These are phyloP conservation scores for Gremmenia infestans DNA, from an alignment of 2,329 filamentous ascomycete genomes.

Conservation along the genomic window DNA sequence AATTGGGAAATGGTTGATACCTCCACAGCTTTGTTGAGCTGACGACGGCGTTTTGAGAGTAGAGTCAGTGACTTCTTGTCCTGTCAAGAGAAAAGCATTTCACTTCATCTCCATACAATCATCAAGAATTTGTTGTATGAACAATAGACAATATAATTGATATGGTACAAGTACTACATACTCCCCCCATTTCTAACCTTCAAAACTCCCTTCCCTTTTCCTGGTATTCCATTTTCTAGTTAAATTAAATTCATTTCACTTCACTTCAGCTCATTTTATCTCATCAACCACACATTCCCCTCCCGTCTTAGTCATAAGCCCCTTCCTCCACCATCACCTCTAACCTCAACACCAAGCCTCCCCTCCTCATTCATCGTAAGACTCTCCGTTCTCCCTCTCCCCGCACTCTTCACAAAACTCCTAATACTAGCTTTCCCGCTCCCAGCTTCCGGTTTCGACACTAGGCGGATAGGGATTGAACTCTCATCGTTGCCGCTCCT, in stretches of 20 bases:
- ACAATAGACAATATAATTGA: background rate
- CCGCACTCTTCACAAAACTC: background rate
- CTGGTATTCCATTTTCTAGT: too few relatives aligned
- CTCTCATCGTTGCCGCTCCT: background rate
- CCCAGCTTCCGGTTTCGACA: background rate
- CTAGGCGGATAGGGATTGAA: conserved; percentile 1
- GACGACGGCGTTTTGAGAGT: background rate
- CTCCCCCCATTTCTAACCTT: background rate
- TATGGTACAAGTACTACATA: background rate
- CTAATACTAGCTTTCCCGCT: background rate
- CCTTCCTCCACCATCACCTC: background rate
- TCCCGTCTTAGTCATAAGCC: background rate
- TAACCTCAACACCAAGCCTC: background rate
- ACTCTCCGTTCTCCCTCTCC: background rate
- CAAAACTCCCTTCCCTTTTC: background rate
- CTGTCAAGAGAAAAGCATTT: background rate
- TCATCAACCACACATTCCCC: background rate
- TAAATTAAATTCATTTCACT: too few relatives aligned
- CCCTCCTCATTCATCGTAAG: background rate
- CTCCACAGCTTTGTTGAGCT: background rate
- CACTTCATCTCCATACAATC: background rate
- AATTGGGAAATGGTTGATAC: too few relatives aligned
- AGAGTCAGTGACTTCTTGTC: background rate
- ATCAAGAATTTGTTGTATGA: background rate
- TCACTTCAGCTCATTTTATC: background rate